Base-by-base conservation (phyloP, 2,329 filamentous ascomycete genomes). In the Neoascochyta sp. region DNA sequence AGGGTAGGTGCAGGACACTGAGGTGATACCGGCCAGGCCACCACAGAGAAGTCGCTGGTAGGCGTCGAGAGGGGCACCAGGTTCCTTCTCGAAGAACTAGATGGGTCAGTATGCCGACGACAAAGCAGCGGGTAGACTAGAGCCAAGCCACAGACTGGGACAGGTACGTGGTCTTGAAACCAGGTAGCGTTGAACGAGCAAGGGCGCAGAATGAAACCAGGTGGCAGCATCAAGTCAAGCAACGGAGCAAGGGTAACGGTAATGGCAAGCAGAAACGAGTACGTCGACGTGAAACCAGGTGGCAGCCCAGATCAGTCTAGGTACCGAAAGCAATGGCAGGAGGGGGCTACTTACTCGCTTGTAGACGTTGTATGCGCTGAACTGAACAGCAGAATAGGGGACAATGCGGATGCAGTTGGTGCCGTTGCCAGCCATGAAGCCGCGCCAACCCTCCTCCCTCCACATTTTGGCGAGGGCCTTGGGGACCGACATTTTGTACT, bases 331-430 rank as follows among this genome's bases (percentile, higher is more conserved):
- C 15, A 26, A 13, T 12, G 27, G 27, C 25, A n/a, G 27, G 27
- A 39, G 21, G 26, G 16, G 19, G 14, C 10, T 27, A 67, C 81
- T 61, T 69, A 93, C 89, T 68, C 80, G 77, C 66, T 94, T 95
- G 68, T 98, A 98, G 48, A 96, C 80, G 62, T 94, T 96, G 70
- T 96, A 98, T 59, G 88, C 93, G 49, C 90, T 90, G 64, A 98
- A 98, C 59, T 98, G 92, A 22, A 96, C 92, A 8, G 92, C 92
- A 27, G 90, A 96, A 64, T 98, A 98, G 4, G 92, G 92, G 29
- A 98, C 87, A 47, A 98, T 98, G 41, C 92, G 86, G 53, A 98
- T 86, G 72, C 92, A 98, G 65, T 98, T 98, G 39, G 89, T 95
- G 43, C 92, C 92, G 62, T 98, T 98, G 29, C 92, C 92, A 47